These are phyloP conservation scores for Tricholomella constricta DNA, from an alignment of 768 basidiomycete genomes.

Conservation along the genomic window DNA sequence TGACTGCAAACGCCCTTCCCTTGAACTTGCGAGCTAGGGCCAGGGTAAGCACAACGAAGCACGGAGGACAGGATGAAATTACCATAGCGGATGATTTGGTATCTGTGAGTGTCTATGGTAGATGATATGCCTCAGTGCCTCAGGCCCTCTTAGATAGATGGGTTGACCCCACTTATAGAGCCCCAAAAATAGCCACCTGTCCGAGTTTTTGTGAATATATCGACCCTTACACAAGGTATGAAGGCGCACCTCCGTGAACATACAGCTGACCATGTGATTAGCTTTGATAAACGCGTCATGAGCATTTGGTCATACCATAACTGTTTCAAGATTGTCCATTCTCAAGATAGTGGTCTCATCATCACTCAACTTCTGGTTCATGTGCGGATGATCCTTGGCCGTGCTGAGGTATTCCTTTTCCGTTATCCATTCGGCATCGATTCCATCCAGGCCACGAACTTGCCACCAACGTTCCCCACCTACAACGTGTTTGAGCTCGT, in stretches of 20 bases:
- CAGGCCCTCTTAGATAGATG: neutral
- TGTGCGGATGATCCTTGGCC: conserved; percentile 20
- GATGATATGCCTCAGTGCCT: neutral
- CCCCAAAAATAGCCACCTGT: conserved; percentile 69
- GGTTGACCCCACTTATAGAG: conserved; percentile 49
- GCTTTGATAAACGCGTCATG: neutral
- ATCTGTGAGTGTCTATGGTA: conserved; percentile 55
- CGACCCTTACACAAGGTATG: neutral
- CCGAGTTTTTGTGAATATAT: neutral
- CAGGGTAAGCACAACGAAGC: conserved; percentile 11
- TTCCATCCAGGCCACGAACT: conserved; percentile 67
- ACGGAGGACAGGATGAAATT: neutral
- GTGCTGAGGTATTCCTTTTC: conserved; percentile 46
- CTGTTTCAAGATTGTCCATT: conserved; percentile 58
- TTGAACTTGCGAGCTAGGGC: conserved; percentile 67
- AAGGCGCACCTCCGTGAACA: conserved; percentile 56
- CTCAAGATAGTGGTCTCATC: conserved; percentile 42
- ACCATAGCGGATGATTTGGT: conserved; percentile 62
- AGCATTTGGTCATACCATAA: conserved; percentile 44
- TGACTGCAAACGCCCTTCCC: conserved; percentile 66
- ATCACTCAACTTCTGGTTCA: conserved; percentile 33
- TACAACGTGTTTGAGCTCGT: conserved; percentile 64
- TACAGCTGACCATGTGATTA: conserved; percentile 49
- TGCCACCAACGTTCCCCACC: conserved; percentile 88
- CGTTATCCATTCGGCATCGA: conserved; percentile 67